Base-by-base conservation (phyloP, 2,329 filamentous ascomycete genomes). In the Cladosporium sp. region DNA sequence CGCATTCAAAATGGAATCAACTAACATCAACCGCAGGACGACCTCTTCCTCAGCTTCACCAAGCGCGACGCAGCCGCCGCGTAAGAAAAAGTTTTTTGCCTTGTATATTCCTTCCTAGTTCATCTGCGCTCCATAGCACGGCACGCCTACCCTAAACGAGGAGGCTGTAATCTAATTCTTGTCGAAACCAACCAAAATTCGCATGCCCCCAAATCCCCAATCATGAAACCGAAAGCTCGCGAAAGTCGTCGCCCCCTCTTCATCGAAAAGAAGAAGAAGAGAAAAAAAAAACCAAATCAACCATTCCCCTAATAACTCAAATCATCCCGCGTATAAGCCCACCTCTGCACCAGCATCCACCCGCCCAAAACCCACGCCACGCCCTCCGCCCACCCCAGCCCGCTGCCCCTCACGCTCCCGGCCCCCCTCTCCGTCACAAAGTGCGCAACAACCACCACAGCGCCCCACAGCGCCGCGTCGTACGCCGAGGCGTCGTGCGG, bases 41-140 rank as follows among this genome's bases (percentile, higher is more conserved):
- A 56, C 33, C 49, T 56, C 33, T 46, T 53, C 46, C 54, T 56
- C 32, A 49, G 41, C 43, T 53, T 56, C 54, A 46, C 48, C 28
- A 46, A 43, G 22, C 53, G 53, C 48, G 49, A 46, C 8, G 34
- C 44, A n/a, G 33, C 43, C 18, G 32, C 41, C 18, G 48, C 48
- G 13, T 50, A 43, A 16, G 22, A 8, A 50, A 50, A 43, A 50
- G 42, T 31, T 43, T 43, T 28, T 28, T 14, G 11, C 22, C 9
- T 43, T 43, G 16, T 28, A 8, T 14, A 41, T 22, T 34, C n/a
- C 33, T 9, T n/a, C 18, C n/a, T 37, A 13, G 10, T 37, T 37
- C 22, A 37, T 33, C 43, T 13, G 22, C 19, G 9, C 34, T 13
- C 19, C 9, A 41, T 19, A 18, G 38, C 38, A 18, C 22, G 22